These are phyloP conservation scores for Verticillium zaregamsianum DNA, from an alignment of 2,329 filamentous ascomycete genomes.

Conservation along the genomic window DNA sequence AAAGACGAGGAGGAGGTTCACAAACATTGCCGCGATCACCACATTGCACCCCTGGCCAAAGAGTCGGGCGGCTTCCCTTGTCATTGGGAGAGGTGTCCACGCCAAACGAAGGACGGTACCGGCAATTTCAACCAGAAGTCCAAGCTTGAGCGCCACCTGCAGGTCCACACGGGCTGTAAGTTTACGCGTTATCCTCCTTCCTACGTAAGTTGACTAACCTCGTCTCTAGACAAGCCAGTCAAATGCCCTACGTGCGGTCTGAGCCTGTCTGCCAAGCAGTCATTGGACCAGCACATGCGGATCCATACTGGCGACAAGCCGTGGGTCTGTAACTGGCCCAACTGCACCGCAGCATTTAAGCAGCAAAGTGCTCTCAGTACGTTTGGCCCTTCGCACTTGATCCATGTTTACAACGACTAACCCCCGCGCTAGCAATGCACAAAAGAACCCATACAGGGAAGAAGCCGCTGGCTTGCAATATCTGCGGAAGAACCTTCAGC, in stretches of 20 bases:
- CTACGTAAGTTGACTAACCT: constrained; percentile 18
- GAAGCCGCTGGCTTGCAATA: constrained; percentile 56
- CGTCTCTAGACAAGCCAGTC: constrained; percentile 52
- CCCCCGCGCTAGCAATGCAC: constrained; percentile 52
- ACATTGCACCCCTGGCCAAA: constrained; percentile 43
- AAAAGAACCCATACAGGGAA: constrained; percentile 61
- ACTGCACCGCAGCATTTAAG: constrained; percentile 57
- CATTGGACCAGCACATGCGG: constrained; percentile 62
- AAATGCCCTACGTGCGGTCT: constrained; percentile 51
- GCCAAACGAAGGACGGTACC: constrained; percentile 22
- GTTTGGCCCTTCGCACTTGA: constrained; percentile 16
- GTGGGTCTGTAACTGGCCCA: constrained; percentile 45
- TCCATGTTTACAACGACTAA: constrained; percentile 2
- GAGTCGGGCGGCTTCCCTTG: constrained; percentile 45
- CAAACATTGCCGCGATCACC: constrained; percentile 46
- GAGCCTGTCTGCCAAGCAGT: constrained; percentile 62
- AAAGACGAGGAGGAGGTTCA: constrained; percentile 46
- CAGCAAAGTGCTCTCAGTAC: constrained; percentile 64
- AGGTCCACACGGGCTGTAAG: constrained; percentile 62
- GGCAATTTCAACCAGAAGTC: constrained; percentile 54
- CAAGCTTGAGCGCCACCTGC: constrained; percentile 62
- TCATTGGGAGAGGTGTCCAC: constrained; percentile 52
- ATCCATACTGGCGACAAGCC: constrained; percentile 65
- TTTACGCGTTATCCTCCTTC: constrained; percentile 8
- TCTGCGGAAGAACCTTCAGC: constrained; percentile 56